Percentiles rank a stretch among this genome's conserved stretches.
Evolutionary conservation across 148 eudicot species (phyloP).

Genomic region (Pharnaceum exiguum): DNA sequence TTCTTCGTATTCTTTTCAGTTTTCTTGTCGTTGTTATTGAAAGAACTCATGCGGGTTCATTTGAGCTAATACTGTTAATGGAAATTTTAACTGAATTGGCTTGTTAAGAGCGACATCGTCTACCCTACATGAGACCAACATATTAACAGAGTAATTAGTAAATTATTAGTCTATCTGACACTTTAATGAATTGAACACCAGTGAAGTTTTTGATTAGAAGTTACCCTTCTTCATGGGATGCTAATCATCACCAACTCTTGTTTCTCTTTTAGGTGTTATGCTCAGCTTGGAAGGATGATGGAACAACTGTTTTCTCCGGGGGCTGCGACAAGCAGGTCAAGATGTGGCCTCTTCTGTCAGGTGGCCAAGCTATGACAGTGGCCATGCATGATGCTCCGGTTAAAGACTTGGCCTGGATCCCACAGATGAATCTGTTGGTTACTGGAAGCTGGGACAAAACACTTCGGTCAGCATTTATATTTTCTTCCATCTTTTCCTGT

Average conservation of each 20-base stretch:
- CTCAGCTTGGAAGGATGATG: conserved; percentile 97
- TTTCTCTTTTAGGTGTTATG: conserved; percentile 58
- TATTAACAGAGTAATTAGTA: too few species aligned
- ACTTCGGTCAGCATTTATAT: conserved; percentile 33
- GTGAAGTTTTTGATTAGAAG: not conserved
- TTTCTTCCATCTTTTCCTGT: conserved; percentile 2
- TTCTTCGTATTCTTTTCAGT: too few species aligned
- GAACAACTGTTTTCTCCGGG: conserved; percentile 90
- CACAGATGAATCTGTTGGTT: conserved; percentile 76
- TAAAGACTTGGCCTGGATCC: conserved; percentile 91
- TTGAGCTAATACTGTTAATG: too few species aligned
- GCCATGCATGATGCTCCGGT: conserved; percentile 94
- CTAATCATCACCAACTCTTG: not conserved
- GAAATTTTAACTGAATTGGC: too few species aligned
- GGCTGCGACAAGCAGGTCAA: conserved; percentile 97
- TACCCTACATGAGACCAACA: too few species aligned
- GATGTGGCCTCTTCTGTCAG: conserved; percentile 87
- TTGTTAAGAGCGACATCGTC: too few species aligned
- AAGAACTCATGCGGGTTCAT: too few species aligned
- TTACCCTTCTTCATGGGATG: conserved; percentile 1
- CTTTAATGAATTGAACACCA: not conserved
- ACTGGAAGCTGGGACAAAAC: conserved; percentile 98
- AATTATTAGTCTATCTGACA: too few species aligned
- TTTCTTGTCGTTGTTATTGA: too few species aligned
- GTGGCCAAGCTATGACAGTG: conserved; percentile 74